Evolutionary conservation across 2,329 filamentous ascomycete genomes (phyloP), one percentile per base, ranked within the genome.

Genomic region (Shiraia sp.): DNA sequence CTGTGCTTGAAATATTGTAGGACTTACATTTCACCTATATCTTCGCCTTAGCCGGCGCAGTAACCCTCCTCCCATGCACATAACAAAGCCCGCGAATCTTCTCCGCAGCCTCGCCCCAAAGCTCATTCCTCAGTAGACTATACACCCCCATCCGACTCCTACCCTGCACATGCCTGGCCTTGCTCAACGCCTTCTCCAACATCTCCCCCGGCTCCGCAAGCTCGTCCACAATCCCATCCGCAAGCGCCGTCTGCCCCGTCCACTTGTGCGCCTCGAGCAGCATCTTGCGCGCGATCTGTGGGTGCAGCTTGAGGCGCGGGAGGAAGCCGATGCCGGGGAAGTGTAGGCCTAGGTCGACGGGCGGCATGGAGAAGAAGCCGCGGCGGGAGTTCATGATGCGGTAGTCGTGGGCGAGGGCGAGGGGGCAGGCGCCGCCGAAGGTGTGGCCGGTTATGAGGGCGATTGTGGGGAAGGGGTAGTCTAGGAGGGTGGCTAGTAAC

Each of bases 271-370:
- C 79, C 54, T 81, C 78, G 3, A 80, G 67, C 22, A 81, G 59
- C 77, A 81, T 80, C 53, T 78, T 79, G 4, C 77, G 63, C 10
- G 78, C 77, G n/a, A 80, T 61, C 32, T 73, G 68, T 8, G 77
- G 75, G 0, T 61, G 68, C 2, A 81, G 68, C 53, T 81, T 81
- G 6, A 79, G 64, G 2, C 77, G 70, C 2, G 76, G 76, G 6
- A 81, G 66, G 3, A 71, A 65, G 3, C 78, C 78, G 33, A 81
- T 80, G 8, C 78, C 79, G 10, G 75, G 75, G 45, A 81, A 81
- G 49, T 80, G 76, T 19, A 81, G 63, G 4, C 79, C 79, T 1
- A 81, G 70, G 40, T 80, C 72, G 0, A 81, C 75, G 0, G 79
- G 78, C 0, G 78, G 79, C 65, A 69, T 69, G 28, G 53, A 65